Evolutionary conservation across 805 yeast genomes (phyloP).

Genomic region (Candida endomychidarum): DNA sequence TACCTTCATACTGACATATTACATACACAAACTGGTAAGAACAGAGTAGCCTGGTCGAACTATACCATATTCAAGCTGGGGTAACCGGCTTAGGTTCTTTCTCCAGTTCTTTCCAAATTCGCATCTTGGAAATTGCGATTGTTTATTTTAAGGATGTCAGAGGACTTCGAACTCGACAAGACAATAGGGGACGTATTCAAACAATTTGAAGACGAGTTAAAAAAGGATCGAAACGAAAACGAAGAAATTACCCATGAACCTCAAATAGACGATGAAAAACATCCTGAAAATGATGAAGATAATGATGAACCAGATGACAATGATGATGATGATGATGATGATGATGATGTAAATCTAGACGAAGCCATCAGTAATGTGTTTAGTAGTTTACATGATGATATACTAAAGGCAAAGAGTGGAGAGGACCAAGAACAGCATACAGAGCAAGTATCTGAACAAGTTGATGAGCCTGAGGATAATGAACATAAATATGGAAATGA

Average conservation of each 20-base stretch:
- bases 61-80: too few species aligned
- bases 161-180: slow-evolving; percentile 28
- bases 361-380: slow-evolving; percentile 32
- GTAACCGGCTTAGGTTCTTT: too few species aligned
- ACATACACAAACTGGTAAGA: too few species aligned
- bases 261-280: neutral
- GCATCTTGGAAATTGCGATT: slow-evolving; percentile 10
- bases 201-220: slow-evolving; percentile 24
- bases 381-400: slow-evolving; percentile 14
- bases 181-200: slow-evolving; percentile 42
- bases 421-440: neutral
- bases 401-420: neutral
- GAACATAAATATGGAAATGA: too few species aligned
- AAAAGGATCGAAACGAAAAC: slow-evolving; percentile 1
- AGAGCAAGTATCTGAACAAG: neutral
- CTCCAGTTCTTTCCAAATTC: too few species aligned
- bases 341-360: slow-evolving; percentile 21
- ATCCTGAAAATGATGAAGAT: slow-evolving; percentile 1
- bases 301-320: neutral
- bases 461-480: too few species aligned
- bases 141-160: slow-evolving; percentile 12
- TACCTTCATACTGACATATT: too few species aligned
- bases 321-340: slow-evolving; percentile 4
- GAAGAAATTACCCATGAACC: neutral
- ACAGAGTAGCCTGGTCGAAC: too few species aligned